These are phyloP conservation scores for Triticum timopheevii DNA, from an alignment of 176 grass and related monocot genomes.

Conservation along the genomic window DNA sequence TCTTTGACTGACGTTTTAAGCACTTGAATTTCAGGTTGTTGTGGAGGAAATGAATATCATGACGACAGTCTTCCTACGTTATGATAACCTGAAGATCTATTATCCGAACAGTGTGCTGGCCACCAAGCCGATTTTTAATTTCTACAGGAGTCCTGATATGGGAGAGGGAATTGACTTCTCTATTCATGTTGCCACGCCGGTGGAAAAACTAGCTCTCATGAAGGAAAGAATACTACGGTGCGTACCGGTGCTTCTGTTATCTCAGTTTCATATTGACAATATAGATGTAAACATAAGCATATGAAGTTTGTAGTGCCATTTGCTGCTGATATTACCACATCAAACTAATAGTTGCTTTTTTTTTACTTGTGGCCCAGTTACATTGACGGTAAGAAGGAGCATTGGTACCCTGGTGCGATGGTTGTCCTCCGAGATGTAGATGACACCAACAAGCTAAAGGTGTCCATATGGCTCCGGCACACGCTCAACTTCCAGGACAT, in stretches of 20 bases:
- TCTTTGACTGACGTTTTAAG: neutral
- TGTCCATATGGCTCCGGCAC: constrained; percentile 57
- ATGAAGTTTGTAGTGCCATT: neutral
- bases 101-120: constrained; percentile 69
- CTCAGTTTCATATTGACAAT: neutral
- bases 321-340: neutral
- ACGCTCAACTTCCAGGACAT: constrained; percentile 67
- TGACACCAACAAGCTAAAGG: constrained; percentile 64
- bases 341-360: neutral
- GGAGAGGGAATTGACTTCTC: constrained; percentile 63
- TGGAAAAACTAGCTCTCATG: constrained; percentile 51
- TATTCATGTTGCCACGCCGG: constrained; percentile 60
- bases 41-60: constrained; percentile 85
- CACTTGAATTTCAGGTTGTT: constrained; percentile 38
- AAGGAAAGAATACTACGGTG: constrained; percentile 59
- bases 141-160: constrained; percentile 75
- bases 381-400: constrained; percentile 52
- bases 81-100: constrained; percentile 67
- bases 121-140: constrained; percentile 67
- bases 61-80: constrained; percentile 58
- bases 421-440: constrained; percentile 52
- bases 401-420: constrained; percentile 54
- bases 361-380: constrained; percentile 34
- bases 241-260: neutral
- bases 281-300: neutral